Percentiles rank a stretch among this genome's conserved stretches.
These are phyloP conservation scores for Neoboletus magnificus DNA, from an alignment of 768 basidiomycete genomes.

Conservation along the genomic window DNA sequence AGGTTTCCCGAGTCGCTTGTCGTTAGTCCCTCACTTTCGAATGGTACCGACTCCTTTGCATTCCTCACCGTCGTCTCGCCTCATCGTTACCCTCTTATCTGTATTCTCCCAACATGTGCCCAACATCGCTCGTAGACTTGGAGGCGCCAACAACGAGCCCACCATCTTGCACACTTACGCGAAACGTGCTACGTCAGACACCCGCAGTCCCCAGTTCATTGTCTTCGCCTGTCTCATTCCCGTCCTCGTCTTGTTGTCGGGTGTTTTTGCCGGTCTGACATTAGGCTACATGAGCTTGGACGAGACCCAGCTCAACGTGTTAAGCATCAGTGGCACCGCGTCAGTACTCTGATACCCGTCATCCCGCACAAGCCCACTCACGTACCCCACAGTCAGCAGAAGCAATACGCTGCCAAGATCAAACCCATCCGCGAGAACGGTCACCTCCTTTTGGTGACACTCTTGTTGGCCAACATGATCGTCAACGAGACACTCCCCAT, in stretches of 20 bases:
- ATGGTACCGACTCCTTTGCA: slow-evolving; percentile 37
- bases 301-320: slow-evolving; percentile 85
- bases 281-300: slow-evolving; percentile 92
- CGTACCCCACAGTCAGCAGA: slow-evolving; percentile 58
- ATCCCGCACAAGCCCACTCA: not conserved
- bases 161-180: slow-evolving; percentile 25
- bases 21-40: slow-evolving; percentile 23
- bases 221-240: slow-evolving; percentile 66
- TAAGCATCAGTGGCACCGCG: slow-evolving; percentile 83
- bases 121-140: slow-evolving; percentile 31
- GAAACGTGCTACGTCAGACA: slow-evolving; percentile 28
- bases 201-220: slow-evolving; percentile 32
- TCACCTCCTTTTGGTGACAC: slow-evolving; percentile 77
- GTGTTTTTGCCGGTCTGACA: slow-evolving; percentile 88
- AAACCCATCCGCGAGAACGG: slow-evolving; percentile 83
- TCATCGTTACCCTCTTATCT: slow-evolving; percentile 43
- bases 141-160: slow-evolving; percentile 4
- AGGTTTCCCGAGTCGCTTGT: not conserved
- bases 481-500: slow-evolving; percentile 86
- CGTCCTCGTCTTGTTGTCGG: slow-evolving; percentile 76
- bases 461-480: slow-evolving; percentile 88
- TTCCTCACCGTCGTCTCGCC: slow-evolving; percentile 40
- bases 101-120: slow-evolving; percentile 45
- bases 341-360: slow-evolving; percentile 35
- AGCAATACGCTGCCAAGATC: slow-evolving; percentile 78